Base-by-base conservation (phyloP, 129 eudicot genomes). In the Chrysanthemum makinoi region DNA sequence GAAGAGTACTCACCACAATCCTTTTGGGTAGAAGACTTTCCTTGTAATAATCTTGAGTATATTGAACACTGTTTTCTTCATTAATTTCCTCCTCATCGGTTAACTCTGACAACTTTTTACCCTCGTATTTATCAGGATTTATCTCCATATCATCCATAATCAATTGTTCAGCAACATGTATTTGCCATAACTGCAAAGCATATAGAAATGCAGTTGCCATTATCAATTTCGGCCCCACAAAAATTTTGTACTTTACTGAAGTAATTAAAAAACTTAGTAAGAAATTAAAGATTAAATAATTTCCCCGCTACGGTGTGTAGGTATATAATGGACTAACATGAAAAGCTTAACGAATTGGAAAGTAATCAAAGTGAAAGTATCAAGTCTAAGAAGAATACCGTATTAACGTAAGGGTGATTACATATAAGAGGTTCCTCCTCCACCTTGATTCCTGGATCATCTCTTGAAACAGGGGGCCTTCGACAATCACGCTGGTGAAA, bases 161-260 rank as follows among this genome's bases (percentile, higher is more conserved):
- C 89, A 90, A 79, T 56, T 95, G 99, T 68, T 95, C 99, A 65
- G 99, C 97, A 77, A 79, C 86, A 75, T 95, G 93, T 47, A 95
- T 84, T 80, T 95, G 96, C 99, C 97, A 95, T 72, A 95, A 62
- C 99, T 95, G 86, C 83, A 81, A 14, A 70, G 10, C 26, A 77
- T 54, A 39, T 6, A 39, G 46, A 39, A 7, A 39, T 39, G 46
- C 46, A 6, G 46, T 39, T 6, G 8, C 2, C 9, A 39, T 39
- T 6, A 39, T 39, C 46, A 39, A 39, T 7, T 39, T 39, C 8
- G 10, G 10, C 46, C 46, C 9, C 46, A 0, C 46, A 39, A 39
- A 6, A 6, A 0, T 6, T 39, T 39, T 39, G 10, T 39, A 39
- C 46, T 6, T 39, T 39, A 39, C 6, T 0, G 39, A 30, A 5